Evolutionary conservation across 495 filamentous ascomycete species (phyloP), one percentile per base, ranked within the genome.

Genomic region (Penicillium arizonense): DNA sequence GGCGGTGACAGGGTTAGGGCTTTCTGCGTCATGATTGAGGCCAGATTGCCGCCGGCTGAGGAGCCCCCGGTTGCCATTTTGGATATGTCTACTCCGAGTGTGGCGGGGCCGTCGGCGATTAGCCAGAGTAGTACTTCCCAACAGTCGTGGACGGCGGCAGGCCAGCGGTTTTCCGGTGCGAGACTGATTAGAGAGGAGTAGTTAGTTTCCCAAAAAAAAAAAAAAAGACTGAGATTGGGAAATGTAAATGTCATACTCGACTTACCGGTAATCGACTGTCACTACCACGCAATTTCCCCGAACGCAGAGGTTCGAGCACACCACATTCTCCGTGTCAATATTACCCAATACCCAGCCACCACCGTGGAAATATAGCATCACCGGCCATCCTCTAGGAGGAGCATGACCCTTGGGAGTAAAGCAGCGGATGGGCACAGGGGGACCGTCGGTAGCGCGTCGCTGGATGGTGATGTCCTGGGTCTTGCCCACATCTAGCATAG

Each of bases 341-440:
- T 77, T 80, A 0, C 81, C 81, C 39, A 84, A 52, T 9, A 84
- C 81, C 81, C 81, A 84, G 10, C 81, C 81, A 3, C 80, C 81
- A 12, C 81, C 81, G 51, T 84, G 81, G 57, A 79, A 77, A 55
- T 81, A 84, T 3, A 84, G 49, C 65, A 80, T 74, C 18, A 79
- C 74, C 3, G 80, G 78, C 79, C 79, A 84, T 50, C 81, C 81
- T 2, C 52, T 57, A 5, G 59, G 59, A 0, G 81, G 79, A 8
- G 37, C 59, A 11, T 69, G 52, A 1, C 75, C 74, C 6, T 62
- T 61, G 0, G 80, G 80, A 3, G 75, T 81, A 53, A 83, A 83
- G 18, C 58, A 67, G 13, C 79, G 71, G 20, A 82, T 52, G 0
- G 48, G 56, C 30, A 83, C 64, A 33, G 77, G 64, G 3, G 78